Base-by-base conservation (phyloP, 495 filamentous ascomycete genomes). In the Penicillium waksmanii region DNA sequence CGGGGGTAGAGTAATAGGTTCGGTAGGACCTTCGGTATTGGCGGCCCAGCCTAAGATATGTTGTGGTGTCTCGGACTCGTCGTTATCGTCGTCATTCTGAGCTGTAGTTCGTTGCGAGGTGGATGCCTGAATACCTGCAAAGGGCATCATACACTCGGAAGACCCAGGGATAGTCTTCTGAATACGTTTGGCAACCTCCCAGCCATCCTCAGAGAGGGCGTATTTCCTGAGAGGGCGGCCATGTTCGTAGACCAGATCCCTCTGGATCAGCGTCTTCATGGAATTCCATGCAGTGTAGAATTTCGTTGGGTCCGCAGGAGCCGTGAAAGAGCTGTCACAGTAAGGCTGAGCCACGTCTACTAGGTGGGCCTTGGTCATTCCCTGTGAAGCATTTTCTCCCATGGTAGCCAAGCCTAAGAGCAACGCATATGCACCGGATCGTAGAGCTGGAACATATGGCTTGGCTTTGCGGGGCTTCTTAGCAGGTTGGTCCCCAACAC, bases 221-320 rank as follows among this genome's bases (percentile, higher is more conserved):
- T 92, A 96, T 62, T 82, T 87, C 51, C 85, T 78, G 13, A 86
- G 70, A 1, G 91, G 91, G 27, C 87, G 80, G 1, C 90, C 88
- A 40, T 84, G 83, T 53, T 89, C 85, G 58, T 86, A 87, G 0
- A 93, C 89, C 10, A 93, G 76, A 43, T 93, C 90, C 71, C 93
- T 93, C 27, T 85, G 77, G 2, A 86, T 63, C 27, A 95, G 75
- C 0, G 87, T 90, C 64, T 91, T 93, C 85, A 96, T 96, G 0
- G 89, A 91, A 66, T 82, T 87, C 92, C 92, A 96, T 0, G 91
- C 91, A 2, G 90, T 95, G 62, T 91, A 91, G 66, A 82, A 89
- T 62, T 85, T 89, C 5, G 77, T 87, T 3, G 88, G 76, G 51
- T 92, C 87, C 10, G 76, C 73, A 6, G 89, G 87, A 1, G 83